Percentiles rank a stretch among this genome's conserved stretches.
These are phyloP conservation scores for Chlorella sp. DNA, from an alignment of 139 green algal species.

Conservation along the genomic window DNA sequence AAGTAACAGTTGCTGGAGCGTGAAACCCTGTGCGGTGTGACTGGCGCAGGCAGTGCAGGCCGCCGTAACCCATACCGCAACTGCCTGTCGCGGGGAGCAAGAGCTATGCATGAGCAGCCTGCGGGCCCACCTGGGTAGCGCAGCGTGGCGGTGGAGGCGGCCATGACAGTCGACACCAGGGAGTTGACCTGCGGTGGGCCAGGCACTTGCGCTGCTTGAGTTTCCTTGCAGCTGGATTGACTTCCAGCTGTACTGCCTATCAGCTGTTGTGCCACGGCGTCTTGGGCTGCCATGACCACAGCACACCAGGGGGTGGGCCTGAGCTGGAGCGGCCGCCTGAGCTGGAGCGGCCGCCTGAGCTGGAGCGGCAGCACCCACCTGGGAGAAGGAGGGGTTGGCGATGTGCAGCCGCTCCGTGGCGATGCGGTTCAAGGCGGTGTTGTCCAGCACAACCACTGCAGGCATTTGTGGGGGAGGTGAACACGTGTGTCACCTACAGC, in stretches of 20 bases:
- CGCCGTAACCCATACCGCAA: too few species aligned
- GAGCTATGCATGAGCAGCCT: too few species aligned
- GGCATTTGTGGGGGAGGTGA: not conserved
- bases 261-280: too few species aligned
- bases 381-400: constrained; percentile 73
- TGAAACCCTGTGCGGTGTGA: too few species aligned
- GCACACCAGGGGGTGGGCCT: too few species aligned
- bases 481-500: too few species aligned
- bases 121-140: constrained; percentile 87
- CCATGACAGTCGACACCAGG: constrained; percentile 99
- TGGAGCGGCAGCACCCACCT: constrained; percentile 53
- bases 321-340: too few species aligned
- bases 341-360: too few species aligned
- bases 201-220: not conserved
- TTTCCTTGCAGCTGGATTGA: not conserved
- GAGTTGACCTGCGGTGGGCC: constrained; percentile 80
- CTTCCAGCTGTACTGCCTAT: not conserved
- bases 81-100: too few species aligned
- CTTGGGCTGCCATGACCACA: too few species aligned
- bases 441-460: constrained; percentile 86
- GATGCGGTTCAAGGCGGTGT: constrained; percentile 90
- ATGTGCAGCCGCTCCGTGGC: constrained; percentile 78
- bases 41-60: too few species aligned
- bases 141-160: constrained; percentile 96
- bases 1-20: too few species aligned